Evolutionary conservation across 2,329 filamentous ascomycete genomes (phyloP).

Genomic region (Scortechinia acanthostroma): DNA sequence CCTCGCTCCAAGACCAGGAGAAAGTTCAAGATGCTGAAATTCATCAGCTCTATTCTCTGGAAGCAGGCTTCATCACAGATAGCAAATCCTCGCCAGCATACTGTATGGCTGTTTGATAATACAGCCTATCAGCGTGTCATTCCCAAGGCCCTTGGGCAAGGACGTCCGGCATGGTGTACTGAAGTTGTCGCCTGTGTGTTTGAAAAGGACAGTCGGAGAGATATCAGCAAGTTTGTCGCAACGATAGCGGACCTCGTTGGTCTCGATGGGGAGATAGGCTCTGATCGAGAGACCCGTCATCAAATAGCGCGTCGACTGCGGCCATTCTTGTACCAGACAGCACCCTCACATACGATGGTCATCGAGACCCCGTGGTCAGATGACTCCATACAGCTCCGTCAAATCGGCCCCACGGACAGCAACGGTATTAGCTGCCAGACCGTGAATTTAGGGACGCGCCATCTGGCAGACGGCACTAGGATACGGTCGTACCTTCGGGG

Average conservation of each 20-base stretch:
- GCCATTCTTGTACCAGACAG: constrained; percentile 73
- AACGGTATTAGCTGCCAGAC: constrained; percentile 48
- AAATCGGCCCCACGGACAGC: constrained; percentile 64
- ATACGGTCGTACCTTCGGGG: no score
- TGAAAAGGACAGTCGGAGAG: constrained; percentile 60
- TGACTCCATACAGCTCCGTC: no score
- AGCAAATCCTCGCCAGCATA: no score
- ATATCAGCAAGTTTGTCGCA: constrained; percentile 63
- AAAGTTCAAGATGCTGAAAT: no score
- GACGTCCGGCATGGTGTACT: constrained; percentile 58
- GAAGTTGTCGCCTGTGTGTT: constrained; percentile 83
- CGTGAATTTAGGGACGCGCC: constrained; percentile 21
- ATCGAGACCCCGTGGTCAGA: no score
- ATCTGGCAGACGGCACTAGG: constrained; percentile 29
- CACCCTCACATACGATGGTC: constrained; percentile 63
- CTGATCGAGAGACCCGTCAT: constrained; percentile 45
- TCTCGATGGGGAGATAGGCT: no score
- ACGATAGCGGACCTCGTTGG: constrained; percentile 64
- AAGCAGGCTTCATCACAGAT: no score
- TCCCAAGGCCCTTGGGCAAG: constrained; percentile 9
- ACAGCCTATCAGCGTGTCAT: constrained; percentile 63
- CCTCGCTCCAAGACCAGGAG: no score
- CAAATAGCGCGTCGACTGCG: constrained; percentile 63
- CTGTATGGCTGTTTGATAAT: constrained; percentile 90
- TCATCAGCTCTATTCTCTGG: no score